These are phyloP conservation scores for Podila clonocystis DNA, from an alignment of 192 early-diverging fungal genomes.

Conservation along the genomic window DNA sequence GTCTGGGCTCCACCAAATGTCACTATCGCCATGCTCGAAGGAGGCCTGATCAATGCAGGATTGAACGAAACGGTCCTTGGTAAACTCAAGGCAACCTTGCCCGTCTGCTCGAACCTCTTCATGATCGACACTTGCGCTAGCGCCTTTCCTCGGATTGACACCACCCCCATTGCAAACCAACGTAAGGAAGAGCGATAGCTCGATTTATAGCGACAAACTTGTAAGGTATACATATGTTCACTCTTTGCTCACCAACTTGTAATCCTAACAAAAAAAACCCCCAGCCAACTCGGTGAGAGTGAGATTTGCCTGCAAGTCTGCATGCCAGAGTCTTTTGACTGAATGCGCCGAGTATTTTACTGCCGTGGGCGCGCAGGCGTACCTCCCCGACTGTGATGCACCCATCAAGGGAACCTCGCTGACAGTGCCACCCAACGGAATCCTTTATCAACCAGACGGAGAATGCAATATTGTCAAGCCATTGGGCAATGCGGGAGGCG, in stretches of 20 bases:
- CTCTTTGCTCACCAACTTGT: not conserved
- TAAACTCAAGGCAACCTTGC: not conserved
- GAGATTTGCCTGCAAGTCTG: conserved; percentile 37
- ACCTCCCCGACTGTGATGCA: conserved; percentile 14
- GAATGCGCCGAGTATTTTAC: conserved; percentile 4
- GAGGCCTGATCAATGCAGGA: not conserved
- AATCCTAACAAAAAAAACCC: not conserved
- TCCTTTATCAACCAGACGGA: conserved; percentile 27
- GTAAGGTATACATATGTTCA: not conserved
- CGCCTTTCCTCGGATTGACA: conserved; percentile 25
- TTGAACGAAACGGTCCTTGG: conserved; percentile 1
- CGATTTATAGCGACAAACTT: not conserved
- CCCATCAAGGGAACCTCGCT: not conserved
- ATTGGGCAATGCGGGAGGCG: not conserved
- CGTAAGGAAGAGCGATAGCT: not conserved
- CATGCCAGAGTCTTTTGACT: conserved; percentile 9
- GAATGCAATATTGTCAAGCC: conserved; percentile 11
- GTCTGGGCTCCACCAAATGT: conserved; percentile 19
- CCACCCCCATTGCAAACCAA: not conserved
- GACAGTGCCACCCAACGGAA: conserved; percentile 3
- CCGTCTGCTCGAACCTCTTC: conserved; percentile 8
- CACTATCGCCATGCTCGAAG: conserved; percentile 11
- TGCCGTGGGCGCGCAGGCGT: not conserved
- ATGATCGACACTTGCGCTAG: conserved; percentile 27
- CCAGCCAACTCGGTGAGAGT: conserved; percentile 19